Percentiles rank a stretch among this genome's conserved stretches.
These are phyloP conservation scores for Pleurotus ostreatus DNA, from an alignment of 768 basidiomycete genomes.

Conservation along the genomic window DNA sequence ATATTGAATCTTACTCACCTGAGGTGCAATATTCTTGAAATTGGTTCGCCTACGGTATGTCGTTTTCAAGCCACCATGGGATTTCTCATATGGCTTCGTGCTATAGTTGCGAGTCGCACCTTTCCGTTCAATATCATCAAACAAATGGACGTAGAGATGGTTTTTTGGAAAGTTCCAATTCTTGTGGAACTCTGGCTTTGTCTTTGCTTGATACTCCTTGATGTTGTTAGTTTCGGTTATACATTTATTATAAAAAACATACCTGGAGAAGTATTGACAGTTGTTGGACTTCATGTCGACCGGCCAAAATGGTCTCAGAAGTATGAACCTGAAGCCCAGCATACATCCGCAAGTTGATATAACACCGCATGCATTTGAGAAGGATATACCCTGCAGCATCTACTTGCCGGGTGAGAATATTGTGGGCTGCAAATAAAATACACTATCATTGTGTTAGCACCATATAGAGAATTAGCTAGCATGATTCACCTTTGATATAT, in stretches of 20 bases:
- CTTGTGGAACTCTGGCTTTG: conserved; percentile 13
- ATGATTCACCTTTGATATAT: conserved; percentile 28
- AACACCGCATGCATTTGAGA: conserved; percentile 24
- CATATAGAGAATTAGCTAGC: background rate
- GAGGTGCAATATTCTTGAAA: conserved; percentile 26
- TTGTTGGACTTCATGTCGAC: conserved; percentile 11
- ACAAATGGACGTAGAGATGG: conserved; percentile 27
- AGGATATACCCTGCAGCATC: conserved; percentile 19
- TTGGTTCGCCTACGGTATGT: conserved; percentile 25
- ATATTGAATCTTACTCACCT: conserved; percentile 18
- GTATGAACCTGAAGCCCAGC: conserved; percentile 27
- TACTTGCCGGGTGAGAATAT: conserved; percentile 13
- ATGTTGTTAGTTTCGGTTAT: background rate
- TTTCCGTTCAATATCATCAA: conserved; percentile 26
- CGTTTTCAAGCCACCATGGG: conserved; percentile 24
- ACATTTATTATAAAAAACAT: background rate
- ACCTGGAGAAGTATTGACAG: conserved; percentile 21
- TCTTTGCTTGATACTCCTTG: conserved; percentile 3
- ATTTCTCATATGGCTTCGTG: conserved; percentile 26
- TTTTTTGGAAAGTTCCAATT: conserved; percentile 32
- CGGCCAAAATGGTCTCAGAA: conserved; percentile 17
- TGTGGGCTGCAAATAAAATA: conserved; percentile 22
- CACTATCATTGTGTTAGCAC: conserved; percentile 15
- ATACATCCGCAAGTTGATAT: conserved; percentile 25
- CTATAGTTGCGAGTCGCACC: conserved; percentile 27